Base-by-base conservation (phyloP, 2,329 filamentous ascomycete genomes). In the Talaromyces sp. region DNA sequence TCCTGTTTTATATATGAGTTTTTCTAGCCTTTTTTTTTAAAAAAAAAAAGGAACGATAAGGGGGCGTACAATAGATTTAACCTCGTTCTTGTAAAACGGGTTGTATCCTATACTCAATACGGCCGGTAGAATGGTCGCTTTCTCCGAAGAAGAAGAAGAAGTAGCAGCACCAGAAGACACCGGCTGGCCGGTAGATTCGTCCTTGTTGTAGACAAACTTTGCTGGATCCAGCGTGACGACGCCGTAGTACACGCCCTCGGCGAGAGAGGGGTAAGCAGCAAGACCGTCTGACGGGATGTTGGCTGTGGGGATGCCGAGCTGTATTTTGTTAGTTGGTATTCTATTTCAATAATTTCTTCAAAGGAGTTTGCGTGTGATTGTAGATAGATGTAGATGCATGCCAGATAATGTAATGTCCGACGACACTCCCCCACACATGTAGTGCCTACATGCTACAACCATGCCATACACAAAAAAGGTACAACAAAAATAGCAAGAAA, bases 21-120 rank as follows among this genome's bases (percentile, higher is more conserved):
- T 23, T 23, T 55, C 12, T 12, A 5, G 0, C 3, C 3, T 8
- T 34, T 6, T 18, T 9, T n/a, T n/a, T 14, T 16, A n/a, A 2
- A 40, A 7, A 40, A 40, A 7, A 8, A n/a, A 16, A 40, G 2
- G 12, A 14, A 53, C 2, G 16, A 47, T 56, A 18, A 5, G 33
- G 40, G 14, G 44, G 31, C 8, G 28, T 76, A 81, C 83, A 72
- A 95, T 92, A 65, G 86, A 91, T 65, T 91, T 88, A 54, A 91
- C 87, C 4, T 84, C 88, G 82, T 99, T 98, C 75, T 93, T 92
- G 84, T 96, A 99, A 79, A 93, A 98, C 0, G 95, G 95, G 77
- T 98, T 99, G 84, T 93, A 98, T 52, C 95, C 95, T 67, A 97
- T 94, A 64, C 87, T 91, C 88, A 97, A 90, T 67, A 96, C 92